Evolutionary conservation across 345 rosid species (phyloP).

Genomic region (Pseudoturritis turrita): DNA sequence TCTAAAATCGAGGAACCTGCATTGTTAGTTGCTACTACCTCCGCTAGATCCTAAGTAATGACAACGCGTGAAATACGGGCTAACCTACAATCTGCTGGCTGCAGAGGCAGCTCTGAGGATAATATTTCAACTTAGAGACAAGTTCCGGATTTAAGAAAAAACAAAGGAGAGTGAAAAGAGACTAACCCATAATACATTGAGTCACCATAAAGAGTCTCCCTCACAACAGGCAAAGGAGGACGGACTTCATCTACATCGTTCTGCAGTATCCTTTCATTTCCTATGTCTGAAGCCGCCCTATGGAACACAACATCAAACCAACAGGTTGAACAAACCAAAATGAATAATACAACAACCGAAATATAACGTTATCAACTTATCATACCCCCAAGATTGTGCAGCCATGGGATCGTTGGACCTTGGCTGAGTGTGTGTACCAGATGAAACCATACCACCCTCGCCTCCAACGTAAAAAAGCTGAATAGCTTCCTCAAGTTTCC

Average conservation of each 20-base stretch:
- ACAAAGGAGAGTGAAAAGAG: background rate
- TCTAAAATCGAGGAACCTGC: background rate
- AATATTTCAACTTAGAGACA: background rate
- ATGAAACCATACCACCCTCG: constrained; percentile 45
- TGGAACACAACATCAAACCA: constrained; percentile 18
- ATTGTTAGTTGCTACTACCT: background rate
- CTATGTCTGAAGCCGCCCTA: constrained; percentile 41
- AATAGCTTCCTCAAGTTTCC: constrained; percentile 96
- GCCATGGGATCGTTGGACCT: constrained; percentile 26
- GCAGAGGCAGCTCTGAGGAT: background rate
- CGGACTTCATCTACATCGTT: constrained; percentile 71
- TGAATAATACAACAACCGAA: background rate
- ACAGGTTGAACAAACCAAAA: background rate
- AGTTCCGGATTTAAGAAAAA: background rate
- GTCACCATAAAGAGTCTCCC: constrained; percentile 95
- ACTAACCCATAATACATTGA: constrained; percentile 56
- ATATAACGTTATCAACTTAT: background rate
- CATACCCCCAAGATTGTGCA: constrained; percentile 45
- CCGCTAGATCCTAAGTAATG: background rate
- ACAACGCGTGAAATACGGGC: background rate
- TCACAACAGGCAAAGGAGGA: constrained; percentile 87
- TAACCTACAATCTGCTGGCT: background rate
- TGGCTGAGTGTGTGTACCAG: constrained; percentile 44
- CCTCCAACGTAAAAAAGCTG: constrained; percentile 90
- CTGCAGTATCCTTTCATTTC: constrained; percentile 36